Evolutionary conservation across 2,329 filamentous ascomycete genomes (phyloP).

Genomic region (Fusarium humuli): DNA sequence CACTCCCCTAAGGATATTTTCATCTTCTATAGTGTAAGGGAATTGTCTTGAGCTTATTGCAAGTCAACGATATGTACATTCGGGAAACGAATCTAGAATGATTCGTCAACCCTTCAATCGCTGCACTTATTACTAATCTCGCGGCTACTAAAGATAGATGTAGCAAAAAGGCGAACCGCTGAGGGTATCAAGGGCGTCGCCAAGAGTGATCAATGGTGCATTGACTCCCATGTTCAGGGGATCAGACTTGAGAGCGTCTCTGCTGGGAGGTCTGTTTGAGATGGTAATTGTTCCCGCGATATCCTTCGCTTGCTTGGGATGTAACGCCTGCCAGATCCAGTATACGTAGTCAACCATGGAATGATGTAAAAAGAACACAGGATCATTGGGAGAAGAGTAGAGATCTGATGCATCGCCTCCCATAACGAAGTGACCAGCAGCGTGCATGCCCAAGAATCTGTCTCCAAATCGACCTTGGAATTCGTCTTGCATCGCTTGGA

Average conservation of each 20-base stretch:
- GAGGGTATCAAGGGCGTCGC: neutral
- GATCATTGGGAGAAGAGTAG: slow-evolving; percentile 14
- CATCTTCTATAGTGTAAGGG: no score
- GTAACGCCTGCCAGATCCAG: slow-evolving; percentile 19
- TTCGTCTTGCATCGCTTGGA: slow-evolving; percentile 12
- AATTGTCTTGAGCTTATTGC: no score
- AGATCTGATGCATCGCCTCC: slow-evolving; percentile 16
- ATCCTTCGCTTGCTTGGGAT: neutral
- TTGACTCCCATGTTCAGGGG: slow-evolving; percentile 3
- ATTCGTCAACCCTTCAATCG: no score
- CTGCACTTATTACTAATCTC: no score
- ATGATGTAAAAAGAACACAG: slow-evolving; percentile 9
- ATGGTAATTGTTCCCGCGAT: slow-evolving; percentile 22
- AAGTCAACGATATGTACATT: no score
- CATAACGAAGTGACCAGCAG: slow-evolving; percentile 6
- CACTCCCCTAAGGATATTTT: no score
- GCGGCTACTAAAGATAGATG: neutral
- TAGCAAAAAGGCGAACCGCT: neutral
- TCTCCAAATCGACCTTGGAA: slow-evolving; percentile 8
- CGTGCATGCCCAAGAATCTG: slow-evolving; percentile 6
- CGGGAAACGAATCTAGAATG: no score
- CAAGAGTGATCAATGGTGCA: neutral
- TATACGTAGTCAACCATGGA: slow-evolving; percentile 13
- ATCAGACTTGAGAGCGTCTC: slow-evolving; percentile 7
- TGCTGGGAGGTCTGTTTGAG: neutral